These are phyloP conservation scores for Exidia glandulosa DNA, from an alignment of 768 basidiomycete genomes.

Conservation along the genomic window DNA sequence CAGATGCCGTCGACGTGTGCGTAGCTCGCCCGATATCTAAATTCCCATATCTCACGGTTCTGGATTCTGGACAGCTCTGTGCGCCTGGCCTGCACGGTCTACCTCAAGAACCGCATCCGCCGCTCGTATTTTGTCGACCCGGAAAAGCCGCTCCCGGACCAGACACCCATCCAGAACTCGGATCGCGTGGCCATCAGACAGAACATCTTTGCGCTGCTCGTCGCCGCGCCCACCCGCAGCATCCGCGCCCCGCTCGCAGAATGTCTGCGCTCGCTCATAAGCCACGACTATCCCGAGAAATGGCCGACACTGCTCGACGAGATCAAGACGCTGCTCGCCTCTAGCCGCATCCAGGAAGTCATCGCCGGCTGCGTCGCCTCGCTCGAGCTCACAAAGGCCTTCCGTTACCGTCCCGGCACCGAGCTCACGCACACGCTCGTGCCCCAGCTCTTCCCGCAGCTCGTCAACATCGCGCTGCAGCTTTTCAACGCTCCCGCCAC, in stretches of 20 bases:
- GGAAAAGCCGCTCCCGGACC: conserved; percentile 34
- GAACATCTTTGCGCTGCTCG: conserved; percentile 57
- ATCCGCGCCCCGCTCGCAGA: conserved; percentile 70
- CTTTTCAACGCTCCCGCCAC: conserved; percentile 48
- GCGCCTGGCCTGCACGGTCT: conserved; percentile 77
- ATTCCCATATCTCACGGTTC: no score
- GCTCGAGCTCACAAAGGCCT: conserved; percentile 68
- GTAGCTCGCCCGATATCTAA: no score
- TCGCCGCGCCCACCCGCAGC: conserved; percentile 49
- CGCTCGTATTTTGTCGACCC: conserved; percentile 48
- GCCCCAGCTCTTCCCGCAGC: conserved; percentile 55
- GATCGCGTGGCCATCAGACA: conserved; percentile 68
- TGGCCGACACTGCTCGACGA: conserved; percentile 66
- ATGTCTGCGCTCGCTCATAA: conserved; percentile 60
- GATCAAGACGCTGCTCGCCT: conserved; percentile 51
- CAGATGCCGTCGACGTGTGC: conserved; percentile 67
- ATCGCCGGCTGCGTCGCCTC: conserved; percentile 72
- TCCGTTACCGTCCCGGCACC: conserved; percentile 59
- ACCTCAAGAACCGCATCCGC: conserved; percentile 82
- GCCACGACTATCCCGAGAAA: conserved; percentile 64
- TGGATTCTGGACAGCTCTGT: conserved; percentile 40
- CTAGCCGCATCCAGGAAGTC: conserved; percentile 57
- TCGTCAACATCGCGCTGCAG: conserved; percentile 61
- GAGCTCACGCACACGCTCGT: conserved; percentile 51
- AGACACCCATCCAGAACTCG: conserved; percentile 45